phyloP scores from a whole-genome alignment of 2,329 filamentous ascomycete genomes.

The Nothophaeocryptopus gaeumannii region DNA sequence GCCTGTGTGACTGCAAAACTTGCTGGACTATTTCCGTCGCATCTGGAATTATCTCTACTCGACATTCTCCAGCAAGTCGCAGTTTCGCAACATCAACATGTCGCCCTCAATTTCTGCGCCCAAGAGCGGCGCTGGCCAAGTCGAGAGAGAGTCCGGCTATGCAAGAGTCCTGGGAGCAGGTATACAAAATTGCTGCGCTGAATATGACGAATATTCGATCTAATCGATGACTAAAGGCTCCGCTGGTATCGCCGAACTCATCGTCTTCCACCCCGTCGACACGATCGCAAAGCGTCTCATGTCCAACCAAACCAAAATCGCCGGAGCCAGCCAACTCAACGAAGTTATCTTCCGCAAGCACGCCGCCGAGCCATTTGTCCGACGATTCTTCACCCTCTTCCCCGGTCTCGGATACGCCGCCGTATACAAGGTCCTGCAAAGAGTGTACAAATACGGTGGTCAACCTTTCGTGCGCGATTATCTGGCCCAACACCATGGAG shows the following conservation, averaged over 20 bases:
- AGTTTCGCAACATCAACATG: constrained; percentile 16
- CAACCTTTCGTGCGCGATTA: constrained; percentile 94
- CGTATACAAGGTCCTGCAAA: constrained; percentile 95
- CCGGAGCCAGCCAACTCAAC: constrained; percentile 67
- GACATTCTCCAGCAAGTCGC: no score
- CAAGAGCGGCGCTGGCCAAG: constrained; percentile 37
- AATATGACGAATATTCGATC: not conserved
- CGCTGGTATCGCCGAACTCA: constrained; percentile 87
- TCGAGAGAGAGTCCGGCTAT: constrained; percentile 82
- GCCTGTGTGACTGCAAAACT: no score
- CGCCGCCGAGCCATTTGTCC: constrained; percentile 64
- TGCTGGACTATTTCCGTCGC: no score
- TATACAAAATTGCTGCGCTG: constrained; percentile 43
- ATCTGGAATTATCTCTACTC: no score
- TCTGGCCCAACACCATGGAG: constrained; percentile 73
- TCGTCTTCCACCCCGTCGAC: constrained; percentile 93
- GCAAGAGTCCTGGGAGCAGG: constrained; percentile 90
- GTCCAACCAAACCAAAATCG: constrained; percentile 85
- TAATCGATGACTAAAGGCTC: constrained; percentile 57
- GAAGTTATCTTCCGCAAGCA: constrained; percentile 90
- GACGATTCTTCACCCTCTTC: constrained; percentile 93
- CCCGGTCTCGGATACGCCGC: constrained; percentile 95
- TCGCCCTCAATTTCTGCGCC: constrained; percentile 28
- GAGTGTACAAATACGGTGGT: constrained; percentile 98
- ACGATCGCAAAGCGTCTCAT: constrained; percentile 98